phyloP scores from a whole-genome alignment of 2,329 filamentous ascomycete species.

The Fusarium succisae region DNA sequence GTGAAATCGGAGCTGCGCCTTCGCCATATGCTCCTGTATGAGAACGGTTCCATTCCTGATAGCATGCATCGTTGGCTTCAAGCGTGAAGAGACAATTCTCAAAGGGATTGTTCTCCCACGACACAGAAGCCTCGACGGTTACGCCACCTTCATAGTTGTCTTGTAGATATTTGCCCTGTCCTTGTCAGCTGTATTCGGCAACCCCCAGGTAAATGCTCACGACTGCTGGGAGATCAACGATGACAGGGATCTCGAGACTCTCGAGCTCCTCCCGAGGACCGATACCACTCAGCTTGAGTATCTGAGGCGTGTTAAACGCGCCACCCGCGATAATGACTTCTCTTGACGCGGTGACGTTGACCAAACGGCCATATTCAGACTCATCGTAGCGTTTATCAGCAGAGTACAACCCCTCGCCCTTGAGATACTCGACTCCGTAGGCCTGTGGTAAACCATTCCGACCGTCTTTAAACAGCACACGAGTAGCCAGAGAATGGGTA shows the following conservation, averaged over 20 bases:
- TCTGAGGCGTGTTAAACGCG: slow-evolving; percentile 48
- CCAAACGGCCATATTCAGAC: not conserved
- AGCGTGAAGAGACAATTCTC: slow-evolving; percentile 16
- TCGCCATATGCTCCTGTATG: slow-evolving; percentile 38
- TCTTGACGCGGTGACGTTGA: slow-evolving; percentile 23
- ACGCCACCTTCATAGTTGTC: slow-evolving; percentile 44
- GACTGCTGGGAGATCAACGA: slow-evolving; percentile 60
- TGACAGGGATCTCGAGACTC: slow-evolving; percentile 50
- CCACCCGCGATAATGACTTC: slow-evolving; percentile 40
- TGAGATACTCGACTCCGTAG: slow-evolving; percentile 47
- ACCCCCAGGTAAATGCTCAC: not conserved
- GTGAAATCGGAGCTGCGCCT: slow-evolving; percentile 35
- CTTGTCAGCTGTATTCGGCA: not conserved
- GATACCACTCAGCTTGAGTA: slow-evolving; percentile 60
- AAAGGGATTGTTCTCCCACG: slow-evolving; percentile 29
- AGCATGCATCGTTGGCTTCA: slow-evolving; percentile 45
- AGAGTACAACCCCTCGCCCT: slow-evolving; percentile 53
- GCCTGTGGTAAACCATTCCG: slow-evolving; percentile 17
- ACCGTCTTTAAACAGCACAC: slow-evolving; percentile 45
- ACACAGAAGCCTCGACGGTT: slow-evolving; percentile 25
- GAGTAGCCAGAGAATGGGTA: slow-evolving; percentile 49
- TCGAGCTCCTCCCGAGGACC: slow-evolving; percentile 54
- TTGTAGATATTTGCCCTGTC: slow-evolving; percentile 35
- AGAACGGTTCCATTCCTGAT: slow-evolving; percentile 43
- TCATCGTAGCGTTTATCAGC: slow-evolving; percentile 47